Base-by-base conservation (phyloP, 2,329 filamentous ascomycete genomes). In the Colletotrichum noveboracense region DNA sequence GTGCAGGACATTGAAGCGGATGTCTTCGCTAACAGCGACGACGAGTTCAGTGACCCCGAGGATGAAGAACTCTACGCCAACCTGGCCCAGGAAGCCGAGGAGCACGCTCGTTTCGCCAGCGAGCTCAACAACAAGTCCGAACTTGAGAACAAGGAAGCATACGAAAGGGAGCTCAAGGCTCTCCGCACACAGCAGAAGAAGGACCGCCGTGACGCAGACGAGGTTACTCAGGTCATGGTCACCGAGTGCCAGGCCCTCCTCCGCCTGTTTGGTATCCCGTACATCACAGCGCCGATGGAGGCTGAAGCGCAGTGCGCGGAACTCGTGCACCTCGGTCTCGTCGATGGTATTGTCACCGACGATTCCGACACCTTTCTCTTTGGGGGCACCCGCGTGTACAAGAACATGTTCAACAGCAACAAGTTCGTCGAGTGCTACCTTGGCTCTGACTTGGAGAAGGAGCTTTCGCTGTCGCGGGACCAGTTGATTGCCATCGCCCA, bases 391-490 rank as follows among this genome's bases (percentile, higher is more conserved):
- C 91, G 96, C 21, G 94, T 99, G 26, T 99, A 99, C 89, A 99
- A 99, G 85, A 99, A 99, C 87, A 98, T 99, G 96, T 99, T 99
- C 89, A 99, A 98, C 85, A 94, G 95, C 80, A 97, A 97, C 84
- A 99, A 99, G 83, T 98, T 95, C 80, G 97, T 99, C 56, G 97
- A 99, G 86, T 98, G 97, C 85, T 99, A 98, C 82, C 90, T 99
- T 12, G 87, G 93, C 4, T 88, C 88, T 0, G 97, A 99, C 81
- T 88, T 99, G 1, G 95, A 98, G 80, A 94, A 94, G 79, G 97
- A 99, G 80, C 93, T 98, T 77, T 95, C 94, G 0, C 91, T 99
- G 0, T 94, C 95, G 5, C 92, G 96, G n/a, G 90, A 94, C 70
- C 95, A 96, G 81, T 92, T 99, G 68, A 98, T 99, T 77, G 91